Conservation (phyloP, 1,284 basidiomycete species). For the Ceratobasidium sp. region DNA sequence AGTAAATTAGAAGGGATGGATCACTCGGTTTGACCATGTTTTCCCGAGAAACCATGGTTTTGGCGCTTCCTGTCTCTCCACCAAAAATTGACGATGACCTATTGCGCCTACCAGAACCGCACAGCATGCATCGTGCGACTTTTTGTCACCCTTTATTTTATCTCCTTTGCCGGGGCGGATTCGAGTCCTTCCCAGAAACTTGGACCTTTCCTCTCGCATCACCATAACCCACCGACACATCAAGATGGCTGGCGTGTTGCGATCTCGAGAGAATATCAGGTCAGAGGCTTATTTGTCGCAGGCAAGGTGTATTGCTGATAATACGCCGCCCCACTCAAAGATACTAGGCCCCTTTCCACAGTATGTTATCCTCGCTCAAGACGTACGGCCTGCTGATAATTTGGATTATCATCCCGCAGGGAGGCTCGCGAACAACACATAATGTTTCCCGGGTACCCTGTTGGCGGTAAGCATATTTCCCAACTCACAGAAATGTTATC, state of each 20-base stretch:
- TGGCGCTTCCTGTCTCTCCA: too few species aligned
- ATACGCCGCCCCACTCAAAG: neutral
- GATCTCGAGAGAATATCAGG: neutral
- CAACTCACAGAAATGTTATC: constrained; percentile 16
- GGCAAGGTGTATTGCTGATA: neutral
- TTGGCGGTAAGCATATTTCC: constrained; percentile 63
- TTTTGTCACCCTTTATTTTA: too few species aligned
- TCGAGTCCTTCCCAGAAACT: too few species aligned
- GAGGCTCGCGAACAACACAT: constrained; percentile 84
- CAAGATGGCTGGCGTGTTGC: neutral
- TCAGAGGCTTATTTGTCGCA: neutral
- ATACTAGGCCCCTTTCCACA: constrained; percentile 80
- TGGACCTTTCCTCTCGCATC: too few species aligned
- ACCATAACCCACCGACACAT: neutral
- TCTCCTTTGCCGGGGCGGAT: too few species aligned
- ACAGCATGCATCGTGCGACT: too few species aligned
- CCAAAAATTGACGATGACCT: too few species aligned
- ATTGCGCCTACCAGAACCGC: too few species aligned
- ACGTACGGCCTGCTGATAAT: neutral
- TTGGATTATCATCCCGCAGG: constrained; percentile 55
- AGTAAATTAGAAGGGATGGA: too few species aligned
- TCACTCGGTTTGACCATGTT: too few species aligned
- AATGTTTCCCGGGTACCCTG: constrained; percentile 77
- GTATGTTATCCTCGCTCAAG: constrained; percentile 16
- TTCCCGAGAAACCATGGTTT: too few species aligned